Base-by-base conservation (phyloP, 345 rosid genomes). In the Citrus unshiu region DNA sequence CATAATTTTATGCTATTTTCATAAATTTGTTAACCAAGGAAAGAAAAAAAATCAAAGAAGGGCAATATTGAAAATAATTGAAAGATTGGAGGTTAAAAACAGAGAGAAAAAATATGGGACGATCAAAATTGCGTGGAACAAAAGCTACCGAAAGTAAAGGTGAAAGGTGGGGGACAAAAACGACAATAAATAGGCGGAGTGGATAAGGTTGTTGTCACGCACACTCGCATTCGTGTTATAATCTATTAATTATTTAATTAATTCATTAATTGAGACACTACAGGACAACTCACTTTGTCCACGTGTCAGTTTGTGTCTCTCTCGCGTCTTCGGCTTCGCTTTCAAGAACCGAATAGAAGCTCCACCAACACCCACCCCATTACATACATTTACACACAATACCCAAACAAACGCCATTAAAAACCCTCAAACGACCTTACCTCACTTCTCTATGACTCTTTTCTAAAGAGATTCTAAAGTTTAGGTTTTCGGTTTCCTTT, bases 241-340 rank as follows among this genome's bases (percentile, higher is more conserved):
- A 62, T 29, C 25, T 77, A 18, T 19, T 46, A 46, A 46, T 40
- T 19, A 12, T 30, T 32, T 73, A 7, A 9, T 39, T 2, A 54
- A 58, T 29, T 30, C 19, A 16, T 30, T 16, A 2, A 10, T 34
- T 70, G 70, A 21, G 77, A 58, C 66, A 74, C 81, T 81, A 79
- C 77, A 65, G 73, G 76, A 74, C 81, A 71, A 24, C 46, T 34
- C 0, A 18, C 3, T 27, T 6, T 13, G 13, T 72, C 82, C 80
- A 84, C 89, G 89, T 82, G 82, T 80, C 78, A 51, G 16, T 7
- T 19, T 72, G 70, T 37, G n/a, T 25, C 75, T 25, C 77, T 9
- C 40, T 70, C 19, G 63, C 72, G n/a, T 58, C 79, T 68, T 80
- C 68, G 19, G 40, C 78, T 75, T 82, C 70, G 51, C 77, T 84